Percentiles rank a stretch among this genome's conserved stretches.
Conservation (phyloP, 2,329 filamentous ascomycete species). For the Pestalotiopsis fici region DNA sequence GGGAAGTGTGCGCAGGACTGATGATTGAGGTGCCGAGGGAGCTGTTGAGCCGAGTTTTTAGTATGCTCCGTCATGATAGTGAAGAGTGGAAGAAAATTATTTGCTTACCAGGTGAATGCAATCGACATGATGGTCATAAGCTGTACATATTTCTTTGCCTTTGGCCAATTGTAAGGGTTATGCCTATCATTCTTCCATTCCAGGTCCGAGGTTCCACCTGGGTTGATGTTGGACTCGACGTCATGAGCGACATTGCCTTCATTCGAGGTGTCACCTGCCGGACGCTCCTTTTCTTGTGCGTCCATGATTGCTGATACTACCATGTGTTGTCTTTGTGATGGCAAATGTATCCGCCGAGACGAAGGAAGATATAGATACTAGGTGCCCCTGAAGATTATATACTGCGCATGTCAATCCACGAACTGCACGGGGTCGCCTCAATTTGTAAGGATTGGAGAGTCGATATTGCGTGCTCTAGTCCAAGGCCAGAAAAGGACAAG, state of each 20-base stretch:
- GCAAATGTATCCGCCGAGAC: neutral
- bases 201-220: neutral
- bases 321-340: neutral
- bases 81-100: neutral
- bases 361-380: too few species aligned
- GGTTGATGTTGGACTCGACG: neutral
- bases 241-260: neutral
- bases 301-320: neutral
- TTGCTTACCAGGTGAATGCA: conserved; percentile 39
- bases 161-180: conserved; percentile 56
- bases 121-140: conserved; percentile 37
- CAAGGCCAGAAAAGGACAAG: too few species aligned
- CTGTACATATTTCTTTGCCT: conserved; percentile 38
- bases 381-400: too few species aligned
- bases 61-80: neutral
- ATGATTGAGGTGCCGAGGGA: conserved; percentile 57
- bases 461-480: too few species aligned
- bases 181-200: conserved; percentile 39
- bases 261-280: neutral
- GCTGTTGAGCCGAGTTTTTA: conserved; percentile 29
- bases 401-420: too few species aligned
- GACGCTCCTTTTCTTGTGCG: neutral
- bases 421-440: too few species aligned
- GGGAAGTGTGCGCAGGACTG: conserved; percentile 43
- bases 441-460: too few species aligned